Evolutionary conservation across 2,329 filamentous ascomycete genomes (phyloP).

Genomic region (Grosmannia serpens): DNA sequence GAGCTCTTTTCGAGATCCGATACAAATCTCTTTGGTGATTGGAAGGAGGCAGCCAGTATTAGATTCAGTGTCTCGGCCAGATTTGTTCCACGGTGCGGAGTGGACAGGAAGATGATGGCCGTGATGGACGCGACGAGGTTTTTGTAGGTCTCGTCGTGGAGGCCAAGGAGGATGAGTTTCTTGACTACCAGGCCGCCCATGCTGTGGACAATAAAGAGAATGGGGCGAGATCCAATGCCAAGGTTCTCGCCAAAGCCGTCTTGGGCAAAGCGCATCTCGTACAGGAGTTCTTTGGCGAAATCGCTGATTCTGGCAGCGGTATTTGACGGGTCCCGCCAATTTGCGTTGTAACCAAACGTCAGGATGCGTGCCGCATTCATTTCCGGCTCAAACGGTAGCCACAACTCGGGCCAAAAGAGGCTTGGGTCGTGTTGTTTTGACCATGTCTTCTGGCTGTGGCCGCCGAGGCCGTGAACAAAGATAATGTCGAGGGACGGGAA

Average conservation of each 20-base stretch:
- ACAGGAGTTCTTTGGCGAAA: conserved; percentile 1
- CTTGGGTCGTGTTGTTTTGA: conserved; percentile 9
- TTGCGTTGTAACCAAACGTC: conserved; percentile 16
- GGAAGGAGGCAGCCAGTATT: conserved; percentile 1
- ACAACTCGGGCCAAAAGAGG: conserved; percentile 12
- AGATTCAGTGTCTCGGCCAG: conserved; percentile 5
- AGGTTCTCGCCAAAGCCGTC: background rate
- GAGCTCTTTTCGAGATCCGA: conserved; percentile 13
- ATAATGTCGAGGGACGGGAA: conserved; percentile 11
- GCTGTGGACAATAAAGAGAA: conserved; percentile 11
- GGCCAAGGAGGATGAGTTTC: background rate
- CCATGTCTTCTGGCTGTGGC: conserved; percentile 15
- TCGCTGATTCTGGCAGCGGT: background rate
- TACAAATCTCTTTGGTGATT: conserved; percentile 9
- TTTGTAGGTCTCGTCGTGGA: background rate
- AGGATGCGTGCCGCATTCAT: conserved; percentile 13
- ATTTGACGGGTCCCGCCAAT: conserved; percentile 5
- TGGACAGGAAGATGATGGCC: conserved; percentile 8
- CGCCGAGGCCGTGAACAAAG: conserved; percentile 17
- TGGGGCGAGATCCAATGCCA: background rate
- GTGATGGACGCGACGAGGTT: background rate
- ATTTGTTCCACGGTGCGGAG: conserved; percentile 9
- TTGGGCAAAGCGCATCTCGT: background rate
- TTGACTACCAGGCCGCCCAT: conserved; percentile 12
- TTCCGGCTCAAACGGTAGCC: conserved; percentile 12